Base-by-base conservation (phyloP, 2,329 filamentous ascomycete species). In the Cercospora berteroae region DNA sequence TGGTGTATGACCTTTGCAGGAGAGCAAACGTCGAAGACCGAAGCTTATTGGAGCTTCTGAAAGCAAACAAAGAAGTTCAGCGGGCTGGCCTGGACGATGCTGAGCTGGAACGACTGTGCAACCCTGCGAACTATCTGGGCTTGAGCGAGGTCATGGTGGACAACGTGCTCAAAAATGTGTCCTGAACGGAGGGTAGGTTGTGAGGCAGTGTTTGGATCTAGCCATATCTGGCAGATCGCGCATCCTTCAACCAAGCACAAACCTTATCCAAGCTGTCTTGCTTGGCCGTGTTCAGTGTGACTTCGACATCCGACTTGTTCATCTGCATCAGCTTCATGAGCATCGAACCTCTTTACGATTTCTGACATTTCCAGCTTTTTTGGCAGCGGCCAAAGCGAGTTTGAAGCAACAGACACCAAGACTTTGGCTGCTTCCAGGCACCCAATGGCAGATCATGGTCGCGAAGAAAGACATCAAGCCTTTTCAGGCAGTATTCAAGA, bases 1-100 rank as follows among this genome's bases (percentile, higher is more conserved):
- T 79, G 7, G 75, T 76, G 67, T 79, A 80, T 64, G 77, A 74
- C n/a, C 69, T 75, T 65, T 79, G 78, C 71, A 63, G 73, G 31
- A 61, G 60, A 57, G 74, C 74, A 16, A 60, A 69, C 55, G 44
- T 69, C 25, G 69, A 72, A 48, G 67, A 69, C 10, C 69, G 55
- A 57, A 66, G 66, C 18, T 57, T 75, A 52, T 20, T 74, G 10
- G 74, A 75, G 29, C 52, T 75, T 64, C 59, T 75, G 58, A 65
- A 63, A 64, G 71, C 69, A 63, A 60, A 71, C 60, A 67, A 73
- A 31, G 72, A 73, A 42, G 66, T 75, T n/a, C 67, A 69, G 66
- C 66, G 61, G 44, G 64, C 68, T 8, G 73, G 70, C 2, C 50
- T 75, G 27, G 29, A 29, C 13, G 63, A 69, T 23, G 68, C 69